Percentiles rank a stretch among this genome's conserved stretches.
Conservation (phyloP, 768 basidiomycete species). For the Pluteus cervinus region DNA sequence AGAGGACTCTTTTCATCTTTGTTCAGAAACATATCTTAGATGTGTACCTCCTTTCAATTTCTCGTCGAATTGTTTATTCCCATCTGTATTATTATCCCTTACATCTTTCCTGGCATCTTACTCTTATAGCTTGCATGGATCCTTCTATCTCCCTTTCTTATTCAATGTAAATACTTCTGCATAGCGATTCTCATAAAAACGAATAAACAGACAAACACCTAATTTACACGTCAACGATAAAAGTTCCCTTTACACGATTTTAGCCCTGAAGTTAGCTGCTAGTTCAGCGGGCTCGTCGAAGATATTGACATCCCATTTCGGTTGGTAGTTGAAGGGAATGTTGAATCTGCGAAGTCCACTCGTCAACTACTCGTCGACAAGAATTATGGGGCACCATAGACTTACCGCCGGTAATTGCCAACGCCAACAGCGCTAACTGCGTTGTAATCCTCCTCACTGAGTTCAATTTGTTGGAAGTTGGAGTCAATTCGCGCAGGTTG, state of each 20-base stretch:
- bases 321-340: conserved; percentile 51
- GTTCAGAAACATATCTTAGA: no score
- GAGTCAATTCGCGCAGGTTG: conserved; percentile 63
- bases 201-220: background rate
- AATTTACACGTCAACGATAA: no score
- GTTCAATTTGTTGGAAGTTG: conserved; percentile 72
- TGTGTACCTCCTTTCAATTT: no score
- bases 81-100: no score
- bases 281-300: conserved; percentile 63
- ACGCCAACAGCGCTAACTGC: conserved; percentile 45
- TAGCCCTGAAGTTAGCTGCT: conserved; percentile 27
- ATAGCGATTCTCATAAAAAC: no score
- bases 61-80: no score
- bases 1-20: no score
- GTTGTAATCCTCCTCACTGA: conserved; percentile 64
- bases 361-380: background rate
- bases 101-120: no score
- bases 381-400: background rate
- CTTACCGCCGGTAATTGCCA: conserved; percentile 36
- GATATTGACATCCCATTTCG: conserved; percentile 66
- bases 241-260: no score
- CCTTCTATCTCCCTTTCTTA: no score
- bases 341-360: conserved; percentile 42
- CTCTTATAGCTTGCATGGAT: no score
- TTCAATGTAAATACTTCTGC: no score